Evolutionary conservation across 139 green algal species (phyloP).

Genomic region (Chlamydomonas sp.): DNA sequence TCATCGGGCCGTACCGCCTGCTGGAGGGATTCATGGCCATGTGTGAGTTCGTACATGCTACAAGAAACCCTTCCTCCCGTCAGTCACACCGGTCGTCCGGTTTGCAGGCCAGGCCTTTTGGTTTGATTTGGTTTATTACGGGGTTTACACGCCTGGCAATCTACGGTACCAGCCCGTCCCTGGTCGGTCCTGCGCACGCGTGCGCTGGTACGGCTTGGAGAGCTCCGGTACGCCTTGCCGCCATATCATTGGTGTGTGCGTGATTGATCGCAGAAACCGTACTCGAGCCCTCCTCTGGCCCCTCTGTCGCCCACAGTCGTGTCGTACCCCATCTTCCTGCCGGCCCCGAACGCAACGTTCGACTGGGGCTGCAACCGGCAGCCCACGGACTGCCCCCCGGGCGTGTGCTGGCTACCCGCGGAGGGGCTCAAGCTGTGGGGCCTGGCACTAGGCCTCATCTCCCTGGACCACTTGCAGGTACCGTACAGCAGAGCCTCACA

Average conservation of each 20-base stretch:
- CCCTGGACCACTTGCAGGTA: neutral
- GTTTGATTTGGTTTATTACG: no score
- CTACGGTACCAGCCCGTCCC: no score
- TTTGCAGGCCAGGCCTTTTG: no score
- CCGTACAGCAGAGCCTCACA: neutral
- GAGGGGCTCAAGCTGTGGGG: neutral
- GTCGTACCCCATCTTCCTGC: neutral
- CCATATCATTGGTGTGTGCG: no score
- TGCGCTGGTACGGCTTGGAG: no score
- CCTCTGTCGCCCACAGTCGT: neutral
- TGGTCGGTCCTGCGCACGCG: no score
- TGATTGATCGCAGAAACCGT: no score
- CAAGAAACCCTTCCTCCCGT: no score
- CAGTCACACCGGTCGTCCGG: no score
- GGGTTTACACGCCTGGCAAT: no score
- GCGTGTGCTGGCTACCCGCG: neutral
- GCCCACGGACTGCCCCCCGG: neutral
- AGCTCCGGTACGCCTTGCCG: no score
- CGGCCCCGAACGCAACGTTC: neutral
- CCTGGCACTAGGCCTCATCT: neutral
- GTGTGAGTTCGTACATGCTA: neutral
- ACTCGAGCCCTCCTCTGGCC: no score
- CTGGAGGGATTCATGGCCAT: conserved; percentile 32
- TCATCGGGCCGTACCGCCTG: conserved; percentile 28
- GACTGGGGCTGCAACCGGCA: neutral